These are phyloP conservation scores for Brassica balearica DNA, from an alignment of 441 rosid species.

Conservation along the genomic window DNA sequence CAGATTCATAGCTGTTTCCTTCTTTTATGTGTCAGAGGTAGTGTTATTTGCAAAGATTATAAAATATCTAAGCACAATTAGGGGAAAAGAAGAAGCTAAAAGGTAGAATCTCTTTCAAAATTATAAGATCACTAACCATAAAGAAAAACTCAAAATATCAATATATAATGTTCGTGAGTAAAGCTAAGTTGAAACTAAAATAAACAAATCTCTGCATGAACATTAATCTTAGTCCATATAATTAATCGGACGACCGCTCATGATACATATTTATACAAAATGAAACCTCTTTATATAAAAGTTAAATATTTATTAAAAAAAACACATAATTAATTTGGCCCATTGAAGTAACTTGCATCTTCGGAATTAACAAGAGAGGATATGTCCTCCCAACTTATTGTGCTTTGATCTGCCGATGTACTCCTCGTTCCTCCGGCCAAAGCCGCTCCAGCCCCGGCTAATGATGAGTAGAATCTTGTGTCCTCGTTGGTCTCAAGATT, in stretches of 20 bases:
- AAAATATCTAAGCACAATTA: constrained; percentile 27
- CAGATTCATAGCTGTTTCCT: constrained; percentile 25
- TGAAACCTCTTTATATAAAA: constrained; percentile 12
- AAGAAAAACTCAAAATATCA: constrained; percentile 23
- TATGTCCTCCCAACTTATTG: constrained; percentile 48
- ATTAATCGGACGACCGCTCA: background rate
- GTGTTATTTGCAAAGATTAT: constrained; percentile 13
- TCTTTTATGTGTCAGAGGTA: background rate
- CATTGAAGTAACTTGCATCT: constrained; percentile 44
- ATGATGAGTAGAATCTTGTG: constrained; percentile 33
- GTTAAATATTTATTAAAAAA: background rate
- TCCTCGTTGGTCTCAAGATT: constrained; percentile 39
- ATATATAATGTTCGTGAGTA: constrained; percentile 21
- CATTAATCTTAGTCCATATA: constrained; percentile 35
- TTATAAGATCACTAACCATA: constrained; percentile 10
- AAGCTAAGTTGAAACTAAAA: constrained; percentile 32
- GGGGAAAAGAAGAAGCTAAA: constrained; percentile 34
- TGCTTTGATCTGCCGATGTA: constrained; percentile 48
- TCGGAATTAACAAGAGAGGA: constrained; percentile 45
- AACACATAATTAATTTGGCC: constrained; percentile 33
- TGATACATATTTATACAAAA: constrained; percentile 26
- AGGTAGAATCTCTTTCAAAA: constrained; percentile 32
- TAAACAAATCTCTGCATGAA: constrained; percentile 39
- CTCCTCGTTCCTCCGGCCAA: constrained; percentile 41
- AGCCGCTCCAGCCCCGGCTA: constrained; percentile 24